Percentiles rank a stretch among this genome's conserved stretches.
Conservation (phyloP, 2,329 filamentous ascomycete species). For the Sphaerulina populicola region DNA sequence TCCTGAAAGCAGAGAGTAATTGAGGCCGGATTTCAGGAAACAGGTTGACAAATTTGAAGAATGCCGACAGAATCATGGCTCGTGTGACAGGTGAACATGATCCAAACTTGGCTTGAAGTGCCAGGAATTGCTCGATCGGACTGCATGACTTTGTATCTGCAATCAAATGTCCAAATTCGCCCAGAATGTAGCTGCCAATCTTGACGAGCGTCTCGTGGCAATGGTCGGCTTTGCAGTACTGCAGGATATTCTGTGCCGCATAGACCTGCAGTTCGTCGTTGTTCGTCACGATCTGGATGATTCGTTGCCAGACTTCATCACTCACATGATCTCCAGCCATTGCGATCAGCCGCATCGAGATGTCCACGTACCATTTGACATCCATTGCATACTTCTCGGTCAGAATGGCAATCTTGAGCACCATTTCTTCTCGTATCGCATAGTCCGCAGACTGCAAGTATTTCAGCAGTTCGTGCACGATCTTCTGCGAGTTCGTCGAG, state of each 20-base stretch:
- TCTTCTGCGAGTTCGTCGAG: conserved; percentile 81
- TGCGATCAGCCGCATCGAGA: conserved; percentile 84
- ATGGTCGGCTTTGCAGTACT: conserved; percentile 84
- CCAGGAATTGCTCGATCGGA: conserved; percentile 94
- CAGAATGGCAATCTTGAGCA: conserved; percentile 93
- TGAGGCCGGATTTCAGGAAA: conserved; percentile 98
- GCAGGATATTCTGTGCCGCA: conserved; percentile 83
- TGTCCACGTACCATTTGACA: conserved; percentile 98
- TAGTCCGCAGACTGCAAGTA: conserved; percentile 96
- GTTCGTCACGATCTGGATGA: conserved; percentile 98
- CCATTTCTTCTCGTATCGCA: conserved; percentile 97
- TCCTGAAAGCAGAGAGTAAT: conserved; percentile 77
- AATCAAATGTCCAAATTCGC: conserved; percentile 93
- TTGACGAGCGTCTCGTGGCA: conserved; percentile 97
- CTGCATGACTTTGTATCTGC: conserved; percentile 87
- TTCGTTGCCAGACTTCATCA: conserved; percentile 97
- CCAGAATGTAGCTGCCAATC: conserved; percentile 91
- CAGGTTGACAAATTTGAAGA: conserved; percentile 95
- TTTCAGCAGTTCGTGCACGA: conserved; percentile 85
- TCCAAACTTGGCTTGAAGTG: conserved; percentile 80
- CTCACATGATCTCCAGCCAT: conserved; percentile 98
- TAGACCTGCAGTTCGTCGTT: conserved; percentile 98
- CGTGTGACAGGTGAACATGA: conserved; percentile 81
- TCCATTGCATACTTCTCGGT: conserved; percentile 98
- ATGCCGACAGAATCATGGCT: conserved; percentile 89